phyloP scores from a whole-genome alignment of 73 alveolate species.

The Stentor coeruleus region DNA sequence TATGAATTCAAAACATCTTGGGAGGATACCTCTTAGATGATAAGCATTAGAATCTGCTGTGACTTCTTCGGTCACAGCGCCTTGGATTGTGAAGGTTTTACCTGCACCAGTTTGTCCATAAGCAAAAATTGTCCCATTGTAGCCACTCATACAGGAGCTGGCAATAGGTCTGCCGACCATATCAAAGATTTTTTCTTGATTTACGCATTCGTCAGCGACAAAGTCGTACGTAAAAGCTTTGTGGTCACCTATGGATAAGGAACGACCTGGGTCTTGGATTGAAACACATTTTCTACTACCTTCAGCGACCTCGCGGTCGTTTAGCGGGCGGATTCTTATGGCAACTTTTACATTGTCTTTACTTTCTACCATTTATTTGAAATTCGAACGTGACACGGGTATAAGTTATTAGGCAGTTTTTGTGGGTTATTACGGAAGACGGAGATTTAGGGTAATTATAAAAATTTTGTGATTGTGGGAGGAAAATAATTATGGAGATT shows the following conservation, averaged over 20 bases:
- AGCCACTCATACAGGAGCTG: conserved; percentile 78
- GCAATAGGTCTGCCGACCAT: conserved; percentile 73
- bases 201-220: conserved; percentile 69
- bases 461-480: too few species aligned
- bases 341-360: conserved; percentile 76
- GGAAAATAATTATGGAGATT: too few species aligned
- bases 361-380: conserved; percentile 18
- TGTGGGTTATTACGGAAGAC: too few species aligned
- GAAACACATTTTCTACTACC: conserved; percentile 21
- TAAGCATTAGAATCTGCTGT: not conserved
- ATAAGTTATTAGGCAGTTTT: too few species aligned
- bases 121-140: conserved; percentile 93
- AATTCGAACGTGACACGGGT: too few species aligned
- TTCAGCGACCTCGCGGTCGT: conserved; percentile 73
- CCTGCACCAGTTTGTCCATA: conserved; percentile 99
- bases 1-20: conserved; percentile 65
- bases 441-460: too few species aligned
- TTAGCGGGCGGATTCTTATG: conserved; percentile 98
- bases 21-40: conserved; percentile 61
- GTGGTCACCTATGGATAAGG: conserved; percentile 34
- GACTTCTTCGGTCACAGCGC: conserved; percentile 38
- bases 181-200: conserved; percentile 70
- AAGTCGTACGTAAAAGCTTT: conserved; percentile 63
- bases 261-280: not conserved
- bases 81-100: conserved; percentile 95